A percentile compares a stretch with the other conserved stretches of the same genome.
These are phyloP conservation scores for Hemisphaericaspora subhashii DNA, from an alignment of 1,139 yeast genomes.

Conservation along the genomic window DNA sequence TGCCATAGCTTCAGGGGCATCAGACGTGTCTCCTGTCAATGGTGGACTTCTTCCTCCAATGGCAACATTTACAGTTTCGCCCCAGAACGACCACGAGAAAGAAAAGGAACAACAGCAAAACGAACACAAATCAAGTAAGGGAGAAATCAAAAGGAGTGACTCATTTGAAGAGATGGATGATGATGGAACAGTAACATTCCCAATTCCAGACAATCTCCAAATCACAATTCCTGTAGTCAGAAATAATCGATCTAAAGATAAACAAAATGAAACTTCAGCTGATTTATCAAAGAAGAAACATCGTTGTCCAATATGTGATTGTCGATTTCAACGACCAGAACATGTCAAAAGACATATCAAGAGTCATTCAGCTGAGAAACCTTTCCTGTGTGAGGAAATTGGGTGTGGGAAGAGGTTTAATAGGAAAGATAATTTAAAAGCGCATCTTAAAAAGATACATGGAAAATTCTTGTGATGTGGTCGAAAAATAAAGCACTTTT, in stretches of 20 bases:
- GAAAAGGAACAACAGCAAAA: conserved; percentile 3
- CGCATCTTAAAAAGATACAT: conserved; percentile 68
- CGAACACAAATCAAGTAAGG: conserved; percentile 3
- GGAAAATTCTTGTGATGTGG: conserved; percentile 1
- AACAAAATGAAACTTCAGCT: conserved; percentile 37
- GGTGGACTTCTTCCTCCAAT: conserved; percentile 39
- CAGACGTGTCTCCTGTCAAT: conserved; percentile 3
- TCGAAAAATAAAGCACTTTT: no score
- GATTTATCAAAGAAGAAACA: conserved; percentile 50
- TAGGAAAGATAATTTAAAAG: conserved; percentile 65
- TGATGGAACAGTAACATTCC: conserved; percentile 15
- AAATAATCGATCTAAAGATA: conserved; percentile 14
- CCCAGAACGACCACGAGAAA: not conserved
- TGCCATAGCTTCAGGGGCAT: conserved; percentile 22
- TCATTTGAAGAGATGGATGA: conserved; percentile 7
- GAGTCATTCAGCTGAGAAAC: conserved; percentile 85
- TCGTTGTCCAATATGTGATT: conserved; percentile 75
- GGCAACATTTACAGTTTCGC: conserved; percentile 30
- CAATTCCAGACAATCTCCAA: conserved; percentile 15
- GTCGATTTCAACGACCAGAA: conserved; percentile 83
- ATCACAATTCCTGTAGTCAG: conserved; percentile 15
- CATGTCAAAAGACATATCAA: conserved; percentile 90
- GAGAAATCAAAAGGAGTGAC: not conserved
- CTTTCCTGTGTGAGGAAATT: conserved; percentile 70
- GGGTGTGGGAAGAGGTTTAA: conserved; percentile 80